Base-by-base conservation (phyloP, 176 grass and related monocot genomes). In the Cocos nucifera region DNA sequence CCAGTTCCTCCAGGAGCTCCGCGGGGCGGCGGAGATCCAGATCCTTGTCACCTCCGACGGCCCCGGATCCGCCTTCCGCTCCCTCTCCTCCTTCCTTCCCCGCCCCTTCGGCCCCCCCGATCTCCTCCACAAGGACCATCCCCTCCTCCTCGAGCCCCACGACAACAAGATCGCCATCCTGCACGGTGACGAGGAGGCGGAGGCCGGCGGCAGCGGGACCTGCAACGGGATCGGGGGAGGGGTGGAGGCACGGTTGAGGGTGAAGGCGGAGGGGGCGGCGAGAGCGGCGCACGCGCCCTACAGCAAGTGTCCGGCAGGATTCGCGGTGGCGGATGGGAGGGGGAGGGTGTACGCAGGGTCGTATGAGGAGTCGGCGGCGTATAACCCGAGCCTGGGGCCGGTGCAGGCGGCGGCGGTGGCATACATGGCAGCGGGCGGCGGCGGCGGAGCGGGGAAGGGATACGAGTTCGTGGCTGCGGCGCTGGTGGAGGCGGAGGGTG, bases 1-100 rank as follows among this genome's bases (percentile, higher is more conserved):
- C 56, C 91, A 96, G 83, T 96, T 96, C 75, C 75, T 96, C 15
- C 91, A 96, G 78, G 91, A 96, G 62, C 80, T 96, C 69, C 86
- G 91, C 17, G 91, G 76, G 57, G 87, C 91, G 12, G 54, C 60
- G 54, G 75, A 80, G 72, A 96, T 90, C 65, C 74, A 76, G 1
- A 79, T 96, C 64, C 56, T 96, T 16, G 86, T 96, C 6, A 96
- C 91, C 65, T 51, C 78, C 57, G 91, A 96, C 58, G 80, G 74
- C 17, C 81, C 54, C 0, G 56, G 72, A 6, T 83, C 83, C 20
- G 78, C 76, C 58, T 96, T 85, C 70, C 81, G 86, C 69, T 61
- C 86, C 12, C 52, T 96, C 52, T 76, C 86, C 15, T 80, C 82
- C 44, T 83, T 96, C 61, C 80, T 96, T 53, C 72, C 73, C 22